Conservation (phyloP, 805 yeast genomes). For the Teunomyces lycoperdinae region DNA sequence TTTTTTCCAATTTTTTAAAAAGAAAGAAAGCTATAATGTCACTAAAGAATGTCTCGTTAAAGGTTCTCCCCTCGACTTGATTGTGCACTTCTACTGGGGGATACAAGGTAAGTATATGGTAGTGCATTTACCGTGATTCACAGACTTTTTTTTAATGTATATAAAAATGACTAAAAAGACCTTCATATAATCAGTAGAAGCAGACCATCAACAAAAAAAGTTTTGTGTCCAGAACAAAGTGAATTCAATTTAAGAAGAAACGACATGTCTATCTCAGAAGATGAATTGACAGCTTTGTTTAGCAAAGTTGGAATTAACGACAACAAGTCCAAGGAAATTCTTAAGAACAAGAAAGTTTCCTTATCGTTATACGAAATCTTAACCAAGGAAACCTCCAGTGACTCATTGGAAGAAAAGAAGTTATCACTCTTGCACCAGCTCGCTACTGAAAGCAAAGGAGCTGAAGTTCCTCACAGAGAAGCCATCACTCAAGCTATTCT, state of each 20-base stretch:
- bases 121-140: too few relatives aligned
- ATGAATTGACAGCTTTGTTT: constrained; percentile 36
- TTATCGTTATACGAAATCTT: constrained; percentile 62
- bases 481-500: constrained; percentile 60
- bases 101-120: too few relatives aligned
- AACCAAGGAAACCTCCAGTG: constrained; percentile 31
- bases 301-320: constrained; percentile 63
- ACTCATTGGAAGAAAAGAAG: constrained; percentile 48
- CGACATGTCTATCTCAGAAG: constrained; percentile 18
- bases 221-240: not conserved
- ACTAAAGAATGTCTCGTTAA: too few relatives aligned
- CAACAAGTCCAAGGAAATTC: constrained; percentile 71
- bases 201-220: constrained; percentile 1
- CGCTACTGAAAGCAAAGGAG: constrained; percentile 69
- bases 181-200: not conserved
- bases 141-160: not conserved
- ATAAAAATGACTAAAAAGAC: not conserved
- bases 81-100: too few relatives aligned
- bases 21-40: too few relatives aligned
- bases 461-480: constrained; percentile 46
- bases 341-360: constrained; percentile 83
- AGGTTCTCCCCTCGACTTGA: too few relatives aligned
- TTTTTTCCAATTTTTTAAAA: too few relatives aligned
- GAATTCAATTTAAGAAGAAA: not conserved
- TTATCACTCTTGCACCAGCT: constrained; percentile 70